Conservation (phyloP, 2,329 filamentous ascomycete species). For the Colletotrichum gloeosporioides region DNA sequence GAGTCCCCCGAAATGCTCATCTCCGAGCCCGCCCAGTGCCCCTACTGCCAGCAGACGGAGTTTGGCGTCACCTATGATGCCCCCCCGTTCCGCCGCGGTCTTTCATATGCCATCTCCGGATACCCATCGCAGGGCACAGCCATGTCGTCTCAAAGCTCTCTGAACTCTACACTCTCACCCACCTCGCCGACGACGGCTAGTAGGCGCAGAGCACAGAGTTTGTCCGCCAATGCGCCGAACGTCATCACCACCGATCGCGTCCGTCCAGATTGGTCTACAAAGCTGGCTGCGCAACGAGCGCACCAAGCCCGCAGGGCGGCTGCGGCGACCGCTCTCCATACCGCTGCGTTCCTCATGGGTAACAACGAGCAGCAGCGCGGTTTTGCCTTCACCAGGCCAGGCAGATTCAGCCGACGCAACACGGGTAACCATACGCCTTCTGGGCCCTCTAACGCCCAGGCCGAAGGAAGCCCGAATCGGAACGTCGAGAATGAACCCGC, state of each 20-base stretch:
- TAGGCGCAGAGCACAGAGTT: conserved; percentile 57
- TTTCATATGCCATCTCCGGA: conserved; percentile 69
- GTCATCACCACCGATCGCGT: conserved; percentile 94
- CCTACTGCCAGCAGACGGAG: conserved; percentile 93
- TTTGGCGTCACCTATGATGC: conserved; percentile 96
- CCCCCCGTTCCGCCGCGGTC: conserved; percentile 84
- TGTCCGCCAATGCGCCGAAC: conserved; percentile 83
- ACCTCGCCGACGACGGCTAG: conserved; percentile 36
- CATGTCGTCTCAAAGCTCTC: conserved; percentile 85
- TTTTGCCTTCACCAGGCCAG: conserved; percentile 45
- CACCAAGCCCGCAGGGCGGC: conserved; percentile 87
- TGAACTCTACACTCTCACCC: conserved; percentile 64
- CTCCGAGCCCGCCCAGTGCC: conserved; percentile 90
- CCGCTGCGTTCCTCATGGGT: conserved; percentile 89
- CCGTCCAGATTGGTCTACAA: conserved; percentile 92
- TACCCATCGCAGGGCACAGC: conserved; percentile 66
- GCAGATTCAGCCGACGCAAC: conserved; percentile 64
- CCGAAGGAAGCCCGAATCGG: conserved; percentile 32
- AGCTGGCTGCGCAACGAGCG: conserved; percentile 82
- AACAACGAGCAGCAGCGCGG: conserved; percentile 60
- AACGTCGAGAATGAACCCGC: conserved; percentile 28
- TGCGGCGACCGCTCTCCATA: conserved; percentile 91
- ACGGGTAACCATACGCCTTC: conserved; percentile 40
- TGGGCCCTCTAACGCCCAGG: conserved; percentile 31
- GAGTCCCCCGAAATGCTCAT: conserved; percentile 71